Percentiles rank a stretch among this genome's conserved stretches.
phyloP scores from a whole-genome alignment of 768 basidiomycete genomes.

The Wakefieldia striispora region DNA sequence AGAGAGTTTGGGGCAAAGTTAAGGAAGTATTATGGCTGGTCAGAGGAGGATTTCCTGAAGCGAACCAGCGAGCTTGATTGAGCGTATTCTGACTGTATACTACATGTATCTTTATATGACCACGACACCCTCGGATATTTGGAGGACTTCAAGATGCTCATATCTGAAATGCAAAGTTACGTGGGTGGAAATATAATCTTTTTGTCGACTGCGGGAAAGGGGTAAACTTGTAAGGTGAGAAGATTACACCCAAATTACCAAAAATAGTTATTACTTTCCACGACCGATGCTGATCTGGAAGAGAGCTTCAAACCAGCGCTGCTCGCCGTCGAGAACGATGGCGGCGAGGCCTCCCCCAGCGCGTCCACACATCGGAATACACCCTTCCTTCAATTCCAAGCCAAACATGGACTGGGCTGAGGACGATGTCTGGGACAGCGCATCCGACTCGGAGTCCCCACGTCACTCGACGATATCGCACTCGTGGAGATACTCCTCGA shows the following conservation, averaged over 20 bases:
- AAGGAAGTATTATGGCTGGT: conserved; percentile 68
- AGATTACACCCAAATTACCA: too few relatives aligned
- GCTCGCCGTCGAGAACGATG: conserved; percentile 34
- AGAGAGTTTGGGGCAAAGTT: conserved; percentile 56
- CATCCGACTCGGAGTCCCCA: conserved; percentile 74
- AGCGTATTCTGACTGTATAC: background rate
- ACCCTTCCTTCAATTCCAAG: conserved; percentile 44
- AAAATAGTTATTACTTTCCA: conserved; percentile 7
- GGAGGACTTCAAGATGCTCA: too few relatives aligned
- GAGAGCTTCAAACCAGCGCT: background rate
- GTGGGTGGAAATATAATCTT: too few relatives aligned
- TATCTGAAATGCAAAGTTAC: too few relatives aligned
- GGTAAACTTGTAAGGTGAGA: too few relatives aligned
- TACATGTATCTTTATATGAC: background rate
- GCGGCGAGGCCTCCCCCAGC: conserved; percentile 67
- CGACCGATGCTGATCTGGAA: background rate
- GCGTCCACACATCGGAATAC: conserved; percentile 68
- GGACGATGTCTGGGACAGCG: conserved; percentile 85
- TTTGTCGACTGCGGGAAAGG: too few relatives aligned
- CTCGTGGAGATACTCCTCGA: conserved; percentile 39
- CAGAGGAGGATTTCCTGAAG: conserved; percentile 39
- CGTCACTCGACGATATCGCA: conserved; percentile 51
- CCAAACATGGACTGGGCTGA: conserved; percentile 70
- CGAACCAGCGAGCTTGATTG: conserved; percentile 8
- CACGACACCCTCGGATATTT: background rate